These are phyloP conservation scores for Cucumis hystrix DNA, from an alignment of 306 rosid genomes.

Conservation along the genomic window DNA sequence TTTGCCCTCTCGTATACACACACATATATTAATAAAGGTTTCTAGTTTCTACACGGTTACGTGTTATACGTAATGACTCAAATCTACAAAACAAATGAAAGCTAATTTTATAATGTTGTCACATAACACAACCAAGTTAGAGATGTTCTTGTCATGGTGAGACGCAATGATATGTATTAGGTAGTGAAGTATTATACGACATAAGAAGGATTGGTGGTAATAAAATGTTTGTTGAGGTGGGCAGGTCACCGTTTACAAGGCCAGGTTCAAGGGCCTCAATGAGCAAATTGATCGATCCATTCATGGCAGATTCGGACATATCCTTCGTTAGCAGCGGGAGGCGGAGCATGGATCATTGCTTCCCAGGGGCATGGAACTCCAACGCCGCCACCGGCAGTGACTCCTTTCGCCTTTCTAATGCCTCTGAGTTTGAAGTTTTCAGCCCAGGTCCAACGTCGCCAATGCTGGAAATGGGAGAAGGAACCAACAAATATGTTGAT, in stretches of 20 bases:
- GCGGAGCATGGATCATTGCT: conserved; percentile 36
- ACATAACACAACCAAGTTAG: too few relatives aligned
- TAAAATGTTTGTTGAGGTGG: background rate
- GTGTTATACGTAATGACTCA: too few relatives aligned
- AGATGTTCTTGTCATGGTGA: too few relatives aligned
- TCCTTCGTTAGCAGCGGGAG: conserved; percentile 62
- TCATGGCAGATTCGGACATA: conserved; percentile 38
- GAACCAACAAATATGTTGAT: background rate
- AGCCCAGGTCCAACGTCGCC: conserved; percentile 15
- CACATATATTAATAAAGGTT: too few relatives aligned
- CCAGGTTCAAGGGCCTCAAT: conserved; percentile 11
- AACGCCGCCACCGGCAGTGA: conserved; percentile 11
- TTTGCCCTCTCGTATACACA: background rate
- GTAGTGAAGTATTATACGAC: too few relatives aligned
- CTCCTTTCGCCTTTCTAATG: conserved; percentile 21
- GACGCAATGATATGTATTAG: too few relatives aligned
- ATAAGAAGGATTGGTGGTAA: too few relatives aligned
- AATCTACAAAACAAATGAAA: too few relatives aligned
- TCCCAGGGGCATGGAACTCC: conserved; percentile 28
- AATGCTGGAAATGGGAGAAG: conserved; percentile 9
- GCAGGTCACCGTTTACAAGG: conserved; percentile 61
- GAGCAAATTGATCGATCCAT: conserved; percentile 29
- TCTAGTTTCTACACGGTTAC: too few relatives aligned
- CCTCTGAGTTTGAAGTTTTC: conserved; percentile 33
- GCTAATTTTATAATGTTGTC: too few relatives aligned